Conservation (phyloP, 2,329 filamentous ascomycete genomes). For the Aspergillus intermedius region DNA sequence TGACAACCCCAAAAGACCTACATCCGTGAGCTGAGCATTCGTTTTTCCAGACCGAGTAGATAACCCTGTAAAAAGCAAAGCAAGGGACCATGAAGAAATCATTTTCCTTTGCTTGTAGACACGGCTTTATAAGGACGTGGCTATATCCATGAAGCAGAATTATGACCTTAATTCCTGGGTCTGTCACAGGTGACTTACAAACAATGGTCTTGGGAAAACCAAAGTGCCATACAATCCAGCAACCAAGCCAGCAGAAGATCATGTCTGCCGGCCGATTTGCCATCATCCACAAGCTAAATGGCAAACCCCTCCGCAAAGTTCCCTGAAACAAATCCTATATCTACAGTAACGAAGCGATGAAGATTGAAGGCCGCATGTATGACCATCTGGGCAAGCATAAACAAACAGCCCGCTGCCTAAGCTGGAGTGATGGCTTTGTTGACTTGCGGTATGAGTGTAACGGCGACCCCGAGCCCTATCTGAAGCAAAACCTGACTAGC, state of each 20-base stretch:
- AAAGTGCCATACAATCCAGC: not conserved
- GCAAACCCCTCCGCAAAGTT: not conserved
- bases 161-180: no score
- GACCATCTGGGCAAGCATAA: conserved; percentile 2
- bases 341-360: not conserved
- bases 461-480: conserved; percentile 2
- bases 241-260: not conserved
- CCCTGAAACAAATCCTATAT: not conserved
- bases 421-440: conserved; percentile 1
- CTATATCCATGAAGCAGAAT: no score
- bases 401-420: conserved; percentile 2
- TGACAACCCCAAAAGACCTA: no score
- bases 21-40: no score
- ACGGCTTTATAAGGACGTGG: no score
- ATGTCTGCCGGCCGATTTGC: not conserved
- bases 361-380: conserved; percentile 1
- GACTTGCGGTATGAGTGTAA: conserved; percentile 3
- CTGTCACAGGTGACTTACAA: no score
- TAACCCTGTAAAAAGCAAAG: no score
- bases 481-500: not conserved
- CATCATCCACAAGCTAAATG: not conserved
- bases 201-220: no score
- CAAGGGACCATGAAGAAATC: no score
- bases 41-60: no score
- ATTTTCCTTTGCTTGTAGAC: no score